Evolutionary conservation across 2,329 filamentous ascomycete species (phyloP).

Genomic region (Mollisiaceae sp.): DNA sequence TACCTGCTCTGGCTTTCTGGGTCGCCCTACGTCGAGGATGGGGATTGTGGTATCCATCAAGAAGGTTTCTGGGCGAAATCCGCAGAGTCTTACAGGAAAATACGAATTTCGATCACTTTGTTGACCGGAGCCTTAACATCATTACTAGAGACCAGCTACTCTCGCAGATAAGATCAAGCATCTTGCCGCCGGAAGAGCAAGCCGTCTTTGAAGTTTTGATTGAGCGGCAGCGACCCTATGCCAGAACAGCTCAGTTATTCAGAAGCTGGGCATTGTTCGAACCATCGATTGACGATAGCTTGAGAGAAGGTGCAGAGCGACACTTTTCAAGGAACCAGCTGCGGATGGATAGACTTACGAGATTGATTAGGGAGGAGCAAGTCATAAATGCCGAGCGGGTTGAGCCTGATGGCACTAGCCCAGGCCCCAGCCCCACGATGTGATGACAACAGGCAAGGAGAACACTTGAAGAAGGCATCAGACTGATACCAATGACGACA

Average conservation of each 20-base stretch:
- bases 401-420: neutral
- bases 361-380: constrained; percentile 7
- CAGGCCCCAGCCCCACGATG: neutral
- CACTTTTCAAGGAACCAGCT: constrained; percentile 2
- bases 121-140: neutral
- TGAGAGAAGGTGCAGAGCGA: neutral
- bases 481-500: too few relatives aligned
- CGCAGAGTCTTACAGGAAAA: neutral
- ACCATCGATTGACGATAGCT: neutral
- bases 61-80: neutral
- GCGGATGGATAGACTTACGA: neutral
- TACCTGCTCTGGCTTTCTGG: neutral
- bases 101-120: neutral
- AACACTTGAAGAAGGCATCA: neutral
- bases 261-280: neutral
- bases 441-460: neutral
- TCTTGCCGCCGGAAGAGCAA: neutral
- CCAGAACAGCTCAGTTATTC: neutral
- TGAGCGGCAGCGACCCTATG: neutral
- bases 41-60: neutral
- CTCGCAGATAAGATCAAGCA: neutral
- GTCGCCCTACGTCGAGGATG: constrained; percentile 2
- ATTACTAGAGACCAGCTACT: neutral
- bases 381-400: neutral
- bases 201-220: neutral